phyloP scores from a whole-genome alignment of 805 yeast species.

The Millerago galiae region DNA sequence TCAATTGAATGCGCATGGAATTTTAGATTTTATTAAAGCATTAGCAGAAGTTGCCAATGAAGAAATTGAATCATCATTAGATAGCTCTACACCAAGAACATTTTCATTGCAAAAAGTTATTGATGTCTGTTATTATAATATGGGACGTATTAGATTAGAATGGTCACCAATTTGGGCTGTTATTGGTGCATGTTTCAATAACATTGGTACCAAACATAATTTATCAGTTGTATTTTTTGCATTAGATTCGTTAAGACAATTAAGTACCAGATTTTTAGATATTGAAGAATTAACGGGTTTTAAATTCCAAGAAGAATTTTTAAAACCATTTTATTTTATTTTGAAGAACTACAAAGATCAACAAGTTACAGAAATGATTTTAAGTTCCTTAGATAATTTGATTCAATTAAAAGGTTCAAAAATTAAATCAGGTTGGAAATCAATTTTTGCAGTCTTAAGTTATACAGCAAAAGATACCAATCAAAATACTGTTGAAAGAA shows the following conservation, averaged over 20 bases:
- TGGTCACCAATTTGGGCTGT: conserved; percentile 96
- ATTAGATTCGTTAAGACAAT: conserved; percentile 86
- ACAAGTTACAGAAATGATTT: conserved; percentile 79
- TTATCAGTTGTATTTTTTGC: conserved; percentile 81
- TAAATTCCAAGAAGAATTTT: conserved; percentile 90
- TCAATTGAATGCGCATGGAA: conserved; percentile 73
- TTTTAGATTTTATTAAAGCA: conserved; percentile 81
- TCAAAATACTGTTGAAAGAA: conserved; percentile 55
- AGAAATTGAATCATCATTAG: conserved; percentile 85
- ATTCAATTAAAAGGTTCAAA: conserved; percentile 64
- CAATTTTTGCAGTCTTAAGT: conserved; percentile 73
- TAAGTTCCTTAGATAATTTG: conserved; percentile 86
- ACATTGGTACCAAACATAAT: conserved; percentile 76
- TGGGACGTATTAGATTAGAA: conserved; percentile 92
- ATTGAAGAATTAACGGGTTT: conserved; percentile 93
- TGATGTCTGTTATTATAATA: conserved; percentile 95
- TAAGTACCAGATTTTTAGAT: conserved; percentile 86
- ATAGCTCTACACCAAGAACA: conserved; percentile 77
- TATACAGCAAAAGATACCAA: conserved; percentile 59
- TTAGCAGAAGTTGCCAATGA: conserved; percentile 81
- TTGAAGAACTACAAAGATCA: conserved; percentile 58
- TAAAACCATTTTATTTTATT: conserved; percentile 83
- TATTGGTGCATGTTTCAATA: conserved; percentile 84
- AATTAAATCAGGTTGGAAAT: conserved; percentile 91
- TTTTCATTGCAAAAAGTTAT: conserved; percentile 93